Percentiles rank a stretch among this genome's conserved stretches.
Evolutionary conservation across 2,329 filamentous ascomycete species (phyloP).

Genomic region (Calycina herbarum): DNA sequence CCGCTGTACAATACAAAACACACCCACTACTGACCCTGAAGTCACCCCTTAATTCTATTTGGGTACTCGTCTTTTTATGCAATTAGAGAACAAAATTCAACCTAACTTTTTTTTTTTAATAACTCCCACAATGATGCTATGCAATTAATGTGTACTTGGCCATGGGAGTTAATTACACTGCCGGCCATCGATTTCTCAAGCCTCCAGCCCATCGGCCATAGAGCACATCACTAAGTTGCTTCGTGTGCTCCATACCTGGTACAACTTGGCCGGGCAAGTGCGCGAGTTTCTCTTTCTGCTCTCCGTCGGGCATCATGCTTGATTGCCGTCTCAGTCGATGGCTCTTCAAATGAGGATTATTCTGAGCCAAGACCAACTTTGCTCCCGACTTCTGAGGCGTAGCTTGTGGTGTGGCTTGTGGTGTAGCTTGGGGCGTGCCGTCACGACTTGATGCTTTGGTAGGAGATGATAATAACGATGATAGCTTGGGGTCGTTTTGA

Average conservation of each 20-base stretch:
- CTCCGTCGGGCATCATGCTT: slow-evolving; percentile 49
- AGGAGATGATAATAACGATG: slow-evolving; percentile 34
- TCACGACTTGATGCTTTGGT: slow-evolving; percentile 50
- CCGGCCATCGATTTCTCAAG: slow-evolving; percentile 68
- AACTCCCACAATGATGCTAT: slow-evolving; percentile 25
- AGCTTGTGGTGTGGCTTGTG: slow-evolving; percentile 55
- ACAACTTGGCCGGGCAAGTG: slow-evolving; percentile 56
- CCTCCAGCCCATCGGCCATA: slow-evolving; percentile 90
- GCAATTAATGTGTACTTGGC: slow-evolving; percentile 20
- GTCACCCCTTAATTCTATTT: neutral
- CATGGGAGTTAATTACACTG: slow-evolving; percentile 27
- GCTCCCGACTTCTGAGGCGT: slow-evolving; percentile 34
- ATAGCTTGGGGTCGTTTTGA: slow-evolving; percentile 66
- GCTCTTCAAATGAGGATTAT: slow-evolving; percentile 82
- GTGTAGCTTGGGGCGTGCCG: slow-evolving; percentile 55
- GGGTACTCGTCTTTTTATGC: neutral
- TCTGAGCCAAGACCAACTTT: slow-evolving; percentile 76
- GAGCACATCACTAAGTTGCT: slow-evolving; percentile 84
- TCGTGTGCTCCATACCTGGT: slow-evolving; percentile 88
- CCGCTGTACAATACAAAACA: neutral
- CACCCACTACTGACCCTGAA: neutral
- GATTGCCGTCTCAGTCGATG: slow-evolving; percentile 58
- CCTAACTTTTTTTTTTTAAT: slow-evolving; percentile 16
- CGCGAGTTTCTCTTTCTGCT: slow-evolving; percentile 43
- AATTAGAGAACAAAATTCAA: slow-evolving; percentile 1